Evolutionary conservation across 371 early-diverging fungal species (phyloP), one percentile per base, ranked within the genome.

Genomic region (Zopfochytrium polystomum): DNA sequence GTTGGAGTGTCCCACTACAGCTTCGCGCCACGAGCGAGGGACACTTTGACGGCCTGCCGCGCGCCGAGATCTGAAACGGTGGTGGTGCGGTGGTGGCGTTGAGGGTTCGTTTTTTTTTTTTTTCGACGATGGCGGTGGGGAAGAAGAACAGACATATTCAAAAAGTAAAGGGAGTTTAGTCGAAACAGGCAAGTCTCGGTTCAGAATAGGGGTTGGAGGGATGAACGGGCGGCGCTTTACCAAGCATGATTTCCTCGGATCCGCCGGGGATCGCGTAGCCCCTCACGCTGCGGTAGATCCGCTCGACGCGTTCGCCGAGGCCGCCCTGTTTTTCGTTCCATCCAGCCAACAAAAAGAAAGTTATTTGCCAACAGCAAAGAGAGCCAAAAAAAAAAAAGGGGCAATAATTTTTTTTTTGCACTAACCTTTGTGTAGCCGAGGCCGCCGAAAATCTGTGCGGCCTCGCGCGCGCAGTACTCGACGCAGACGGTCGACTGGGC

Each of bases 361-460:
- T 48, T 9, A 25, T 9, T 23, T 18, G 23, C 22, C 11, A 48
- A 20, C 48, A 15, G 11, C 48, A 13, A 48, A 48, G 48, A 48
- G 25, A 9, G 22, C 18, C 48, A 48, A 48, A 25, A 23, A 18
- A 51, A 32, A 45, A 51, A 7, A 60, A 60, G 34, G 25, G n/a
- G n/a, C n/a, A n/a, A n/a, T n/a, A n/a, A n/a, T n/a, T n/a, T n/a
- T n/a, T n/a, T n/a, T n/a, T n/a, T n/a, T n/a, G n/a, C n/a, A n/a
- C n/a, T n/a, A n/a, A n/a, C n/a, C n/a, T n/a, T 58, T 5, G 86
- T 87, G 48, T 86, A 79, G 33, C 64, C 83, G 48, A 83, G 75
- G 27, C 86, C 88, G 62, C 86, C 81, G 50, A 88, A 84, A 72
- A 88, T 87, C 71, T 88, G 88, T 48, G 73, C 72, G 22, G 86